Base-by-base conservation (phyloP, 2,329 filamentous ascomycete species). In the Keithomyces neogunnii region DNA sequence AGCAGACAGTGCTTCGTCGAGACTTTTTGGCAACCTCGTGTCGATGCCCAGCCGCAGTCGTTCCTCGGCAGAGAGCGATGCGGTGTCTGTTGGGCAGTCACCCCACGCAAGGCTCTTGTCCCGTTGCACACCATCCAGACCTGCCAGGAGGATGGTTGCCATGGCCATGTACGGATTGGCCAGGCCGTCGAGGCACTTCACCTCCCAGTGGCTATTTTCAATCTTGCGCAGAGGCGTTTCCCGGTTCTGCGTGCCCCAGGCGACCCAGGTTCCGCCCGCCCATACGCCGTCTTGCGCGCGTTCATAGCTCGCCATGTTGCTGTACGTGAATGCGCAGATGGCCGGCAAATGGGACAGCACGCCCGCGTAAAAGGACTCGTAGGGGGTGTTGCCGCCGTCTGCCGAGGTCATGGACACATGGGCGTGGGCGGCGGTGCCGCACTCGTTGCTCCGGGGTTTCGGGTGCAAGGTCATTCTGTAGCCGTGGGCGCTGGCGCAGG, bases 211-310 rank as follows among this genome's bases (percentile, higher is more conserved):
- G 26, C 80, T 82, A 2, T 66, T 70, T 3, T 72, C 70, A 46
- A 89, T 77, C 63, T 85, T 84, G 10, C 88, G 78, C 8, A 95
- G 71, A 0, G 88, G 85, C 4, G 81, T 75, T 69, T 92, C 87
- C 19, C 86, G 81, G 65, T 93, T 93, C 67, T 93, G 84, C 4
- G 82, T 86, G 10, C 89, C 89, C 88, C 88, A 95, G 0, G 84
- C 72, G 0, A 91, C 78, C 83, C 85, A 91, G 6, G 82, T 79
- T 0, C 87, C 87, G n/a, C 87, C 87, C 0, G 86, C 79, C 88
- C 88, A 93, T 53, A 72, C 73, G n/a, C 87, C 78, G 49, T 89
- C 83, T 1, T 70, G 67, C 9, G 88, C 74, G 4, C 88, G 78
- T 36, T 79, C 78, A 65, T 93, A 93, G 64, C 84, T 88, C 0